Evolutionary conservation across 2,329 filamentous ascomycete species (phyloP).

Genomic region (Exophiala sp.): DNA sequence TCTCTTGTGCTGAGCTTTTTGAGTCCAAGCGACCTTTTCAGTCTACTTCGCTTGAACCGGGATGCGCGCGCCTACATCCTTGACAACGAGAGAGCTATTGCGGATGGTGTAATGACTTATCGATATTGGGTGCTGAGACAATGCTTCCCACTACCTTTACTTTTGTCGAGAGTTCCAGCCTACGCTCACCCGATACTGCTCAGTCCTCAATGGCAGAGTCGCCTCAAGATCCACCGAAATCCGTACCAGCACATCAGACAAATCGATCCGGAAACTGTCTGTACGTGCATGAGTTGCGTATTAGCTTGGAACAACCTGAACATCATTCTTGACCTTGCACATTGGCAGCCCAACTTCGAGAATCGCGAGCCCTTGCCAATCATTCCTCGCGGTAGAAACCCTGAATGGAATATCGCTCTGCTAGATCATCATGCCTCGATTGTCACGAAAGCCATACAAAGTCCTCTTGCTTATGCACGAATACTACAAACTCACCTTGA

Average conservation of each 20-base stretch:
- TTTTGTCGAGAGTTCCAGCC: slow-evolving; percentile 17
- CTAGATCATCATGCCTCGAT: slow-evolving; percentile 22
- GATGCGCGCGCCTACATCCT: slow-evolving; percentile 19
- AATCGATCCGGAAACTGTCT: slow-evolving; percentile 21
- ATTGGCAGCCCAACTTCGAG: slow-evolving; percentile 27
- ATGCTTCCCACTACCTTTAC: slow-evolving; percentile 26
- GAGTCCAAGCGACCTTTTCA: slow-evolving; percentile 20
- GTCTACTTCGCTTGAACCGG: slow-evolving; percentile 17
- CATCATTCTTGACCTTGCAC: slow-evolving; percentile 26
- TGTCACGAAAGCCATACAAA: slow-evolving; percentile 22
- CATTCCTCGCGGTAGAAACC: slow-evolving; percentile 24
- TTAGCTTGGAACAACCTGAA: slow-evolving; percentile 29
- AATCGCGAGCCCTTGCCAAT: slow-evolving; percentile 26
- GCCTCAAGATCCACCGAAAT: slow-evolving; percentile 25
- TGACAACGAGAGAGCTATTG: slow-evolving; percentile 22
- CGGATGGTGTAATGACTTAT: slow-evolving; percentile 16
- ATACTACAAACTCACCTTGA: slow-evolving; percentile 27
- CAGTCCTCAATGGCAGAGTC: slow-evolving; percentile 22
- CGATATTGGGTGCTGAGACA: slow-evolving; percentile 25
- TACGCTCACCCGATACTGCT: slow-evolving; percentile 19
- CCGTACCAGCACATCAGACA: slow-evolving; percentile 27
- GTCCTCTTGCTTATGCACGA: slow-evolving; percentile 20
- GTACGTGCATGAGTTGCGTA: slow-evolving; percentile 28
- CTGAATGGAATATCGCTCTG: slow-evolving; percentile 26
- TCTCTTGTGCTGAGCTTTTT: slow-evolving; percentile 20